Conservation (phyloP, 2,329 filamentous ascomycete species). For the Sporothrix luriei region DNA sequence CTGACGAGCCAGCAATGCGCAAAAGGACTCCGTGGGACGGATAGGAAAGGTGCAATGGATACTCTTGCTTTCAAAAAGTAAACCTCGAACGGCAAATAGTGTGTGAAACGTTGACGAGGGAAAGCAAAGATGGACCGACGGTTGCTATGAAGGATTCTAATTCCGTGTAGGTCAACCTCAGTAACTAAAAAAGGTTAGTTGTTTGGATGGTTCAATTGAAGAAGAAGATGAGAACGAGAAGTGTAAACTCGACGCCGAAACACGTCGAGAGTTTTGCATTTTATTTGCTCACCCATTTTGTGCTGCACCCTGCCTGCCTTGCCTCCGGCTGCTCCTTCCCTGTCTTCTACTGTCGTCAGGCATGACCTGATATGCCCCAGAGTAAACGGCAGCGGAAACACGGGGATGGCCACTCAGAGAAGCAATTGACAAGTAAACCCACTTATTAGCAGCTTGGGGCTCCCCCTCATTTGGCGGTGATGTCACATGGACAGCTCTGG, state of each 20-base stretch:
- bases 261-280: background rate
- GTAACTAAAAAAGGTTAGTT: background rate
- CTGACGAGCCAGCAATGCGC: slow-evolving; percentile 2
- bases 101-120: background rate
- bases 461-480: slow-evolving; percentile 27
- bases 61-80: background rate
- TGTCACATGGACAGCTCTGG: slow-evolving; percentile 32
- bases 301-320: background rate
- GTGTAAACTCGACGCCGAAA: background rate
- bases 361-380: slow-evolving; percentile 22
- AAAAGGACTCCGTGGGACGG: background rate
- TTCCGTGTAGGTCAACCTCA: background rate
- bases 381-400: slow-evolving; percentile 5
- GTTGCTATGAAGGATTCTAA: background rate
- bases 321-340: slow-evolving; percentile 2
- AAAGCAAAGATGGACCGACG: background rate
- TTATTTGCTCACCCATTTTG: background rate
- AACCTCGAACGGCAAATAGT: background rate
- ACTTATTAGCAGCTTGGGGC: slow-evolving; percentile 6
- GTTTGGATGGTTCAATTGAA: background rate
- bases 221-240: background rate
- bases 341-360: background rate
- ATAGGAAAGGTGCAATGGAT: background rate
- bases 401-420: background rate
- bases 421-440: background rate